A percentile compares a stretch with the other conserved stretches of the same genome.
Evolutionary conservation across 2,329 filamentous ascomycete species (phyloP).

Genomic region (Teratosphaeria destructans): DNA sequence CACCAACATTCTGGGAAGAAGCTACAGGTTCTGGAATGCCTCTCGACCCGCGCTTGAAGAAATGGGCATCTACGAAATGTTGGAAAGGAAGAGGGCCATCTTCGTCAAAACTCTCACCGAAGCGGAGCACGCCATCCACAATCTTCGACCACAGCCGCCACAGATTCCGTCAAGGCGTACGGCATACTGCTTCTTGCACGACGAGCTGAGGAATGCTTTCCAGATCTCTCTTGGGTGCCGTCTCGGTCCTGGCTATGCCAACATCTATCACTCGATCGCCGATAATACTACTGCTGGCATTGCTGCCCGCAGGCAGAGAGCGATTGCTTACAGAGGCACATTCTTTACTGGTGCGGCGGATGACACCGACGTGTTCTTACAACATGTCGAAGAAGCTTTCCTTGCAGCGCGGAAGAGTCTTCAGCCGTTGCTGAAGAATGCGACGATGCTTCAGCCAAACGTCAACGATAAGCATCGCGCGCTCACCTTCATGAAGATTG

Average conservation of each 20-base stretch:
- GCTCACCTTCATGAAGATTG: not conserved
- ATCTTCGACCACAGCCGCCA: not conserved
- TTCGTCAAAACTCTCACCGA: not conserved
- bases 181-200: not conserved
- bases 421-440: not conserved
- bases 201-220: not conserved
- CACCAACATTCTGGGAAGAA: not conserved
- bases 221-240: not conserved
- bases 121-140: not conserved
- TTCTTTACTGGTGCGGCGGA: not conserved
- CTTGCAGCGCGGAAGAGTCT: not conserved
- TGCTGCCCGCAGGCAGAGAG: not conserved
- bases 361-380: not conserved
- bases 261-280: not conserved
- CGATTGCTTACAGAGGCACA: not conserved
- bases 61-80: not conserved
- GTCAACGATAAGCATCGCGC: not conserved
- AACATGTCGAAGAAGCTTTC: not conserved
- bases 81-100: not conserved
- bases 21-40: not conserved
- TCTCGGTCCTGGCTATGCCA: not conserved
- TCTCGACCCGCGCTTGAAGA: not conserved
- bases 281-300: not conserved
- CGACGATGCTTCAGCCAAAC: not conserved
- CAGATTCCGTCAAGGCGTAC: not conserved